Evolutionary conservation across 768 basidiomycete species (phyloP).

Genomic region (Harrya chromipes): DNA sequence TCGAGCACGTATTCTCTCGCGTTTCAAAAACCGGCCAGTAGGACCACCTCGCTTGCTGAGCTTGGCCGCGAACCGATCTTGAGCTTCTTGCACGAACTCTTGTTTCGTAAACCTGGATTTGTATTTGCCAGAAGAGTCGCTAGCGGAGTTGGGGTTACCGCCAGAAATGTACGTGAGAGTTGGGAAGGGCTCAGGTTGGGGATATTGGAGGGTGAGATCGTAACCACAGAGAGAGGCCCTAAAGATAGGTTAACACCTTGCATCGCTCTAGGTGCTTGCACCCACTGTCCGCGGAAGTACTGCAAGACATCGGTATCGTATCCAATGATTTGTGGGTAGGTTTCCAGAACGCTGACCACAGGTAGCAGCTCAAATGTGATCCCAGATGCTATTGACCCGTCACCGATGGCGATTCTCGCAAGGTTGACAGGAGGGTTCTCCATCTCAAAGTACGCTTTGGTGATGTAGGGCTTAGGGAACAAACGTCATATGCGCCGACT

Average conservation of each 20-base stretch:
- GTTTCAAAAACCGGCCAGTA: slow-evolving; percentile 18
- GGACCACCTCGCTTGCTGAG: slow-evolving; percentile 22
- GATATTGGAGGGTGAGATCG: slow-evolving; percentile 67
- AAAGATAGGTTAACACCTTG: slow-evolving; percentile 1
- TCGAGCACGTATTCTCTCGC: slow-evolving; percentile 24
- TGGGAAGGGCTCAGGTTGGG: slow-evolving; percentile 54
- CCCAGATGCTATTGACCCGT: slow-evolving; percentile 55
- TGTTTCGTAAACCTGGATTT: slow-evolving; percentile 17
- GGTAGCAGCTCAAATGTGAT: slow-evolving; percentile 53
- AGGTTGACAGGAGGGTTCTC: slow-evolving; percentile 64
- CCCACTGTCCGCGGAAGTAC: slow-evolving; percentile 69
- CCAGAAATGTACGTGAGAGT: slow-evolving; percentile 21
- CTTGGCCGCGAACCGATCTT: slow-evolving; percentile 18
- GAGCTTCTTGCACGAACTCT: slow-evolving; percentile 19
- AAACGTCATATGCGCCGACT: background rate
- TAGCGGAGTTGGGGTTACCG: background rate
- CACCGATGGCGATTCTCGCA: slow-evolving; percentile 67
- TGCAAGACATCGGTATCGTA: slow-evolving; percentile 65
- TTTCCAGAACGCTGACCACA: slow-evolving; percentile 60
- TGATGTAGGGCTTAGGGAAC: slow-evolving; percentile 61
- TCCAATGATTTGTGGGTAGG: slow-evolving; percentile 73
- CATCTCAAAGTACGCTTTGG: slow-evolving; percentile 66
- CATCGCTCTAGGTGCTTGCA: slow-evolving; percentile 4
- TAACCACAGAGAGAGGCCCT: slow-evolving; percentile 63
- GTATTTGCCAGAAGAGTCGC: slow-evolving; percentile 9